Conservation (phyloP, 2,329 filamentous ascomycete genomes). For the Fusarium pseudonygamai region DNA sequence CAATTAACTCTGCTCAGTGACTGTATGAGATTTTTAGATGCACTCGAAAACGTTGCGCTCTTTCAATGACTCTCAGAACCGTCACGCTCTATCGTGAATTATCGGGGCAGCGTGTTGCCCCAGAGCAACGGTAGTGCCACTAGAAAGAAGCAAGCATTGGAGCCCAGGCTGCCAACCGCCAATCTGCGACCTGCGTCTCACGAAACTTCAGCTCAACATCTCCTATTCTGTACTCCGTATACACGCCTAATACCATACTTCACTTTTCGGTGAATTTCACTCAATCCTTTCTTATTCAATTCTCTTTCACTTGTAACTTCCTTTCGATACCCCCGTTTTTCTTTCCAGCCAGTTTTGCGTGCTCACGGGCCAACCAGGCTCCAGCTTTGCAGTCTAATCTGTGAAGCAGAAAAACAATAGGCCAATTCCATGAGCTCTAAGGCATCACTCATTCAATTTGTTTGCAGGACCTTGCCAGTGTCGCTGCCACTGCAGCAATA, state of each 20-base stretch:
- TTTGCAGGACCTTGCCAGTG: background rate
- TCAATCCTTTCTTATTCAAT: background rate
- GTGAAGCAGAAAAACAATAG: constrained; percentile 10
- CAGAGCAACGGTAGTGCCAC: constrained; percentile 38
- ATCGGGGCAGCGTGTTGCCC: constrained; percentile 41
- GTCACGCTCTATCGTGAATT: constrained; percentile 37
- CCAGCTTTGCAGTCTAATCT: background rate
- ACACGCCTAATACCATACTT: too few relatives aligned
- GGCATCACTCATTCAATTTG: background rate
- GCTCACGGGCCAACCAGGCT: background rate
- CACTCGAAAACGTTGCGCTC: background rate
- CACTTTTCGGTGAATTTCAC: background rate
- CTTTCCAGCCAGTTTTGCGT: background rate
- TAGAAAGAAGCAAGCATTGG: constrained; percentile 30
- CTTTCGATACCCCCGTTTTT: background rate
- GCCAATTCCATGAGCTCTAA: background rate
- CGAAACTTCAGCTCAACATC: constrained; percentile 27
- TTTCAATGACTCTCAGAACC: background rate
- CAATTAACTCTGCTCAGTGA: background rate
- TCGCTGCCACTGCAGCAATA: background rate
- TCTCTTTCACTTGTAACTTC: background rate
- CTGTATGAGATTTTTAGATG: background rate
- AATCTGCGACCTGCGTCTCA: constrained; percentile 16
- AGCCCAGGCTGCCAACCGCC: constrained; percentile 27
- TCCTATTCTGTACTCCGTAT: background rate